Base-by-base conservation (phyloP, 768 basidiomycete genomes). In the Stropharia rugosoannulata region DNA sequence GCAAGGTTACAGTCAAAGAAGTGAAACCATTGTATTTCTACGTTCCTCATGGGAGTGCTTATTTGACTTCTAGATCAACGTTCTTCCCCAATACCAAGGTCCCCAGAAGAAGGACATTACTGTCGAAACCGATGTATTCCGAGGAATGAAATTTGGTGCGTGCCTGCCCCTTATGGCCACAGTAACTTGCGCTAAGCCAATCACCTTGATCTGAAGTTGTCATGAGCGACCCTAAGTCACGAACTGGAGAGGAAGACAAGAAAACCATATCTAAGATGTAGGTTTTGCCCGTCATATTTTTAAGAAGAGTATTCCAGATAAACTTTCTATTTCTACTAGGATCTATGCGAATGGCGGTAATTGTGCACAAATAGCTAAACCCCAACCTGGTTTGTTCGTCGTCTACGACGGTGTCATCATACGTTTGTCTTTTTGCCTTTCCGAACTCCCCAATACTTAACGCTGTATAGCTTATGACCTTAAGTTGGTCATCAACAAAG, bases 141-240 rank as follows among this genome's bases (percentile, higher is more conserved):
- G 82, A 12, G 89, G 80, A 22, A 77, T 87, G 72, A 89, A 79
- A 51, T 96, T 98, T 65, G 85, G 95, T 95, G 50, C 64, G 89
- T 75, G 29, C 11, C 6, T 18, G 25, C n/a, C n/a, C n/a, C n/a
- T n/a, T 54, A 22, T 49, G 22, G 36, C n/a, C 7, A 13, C 49
- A 38, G n/a, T 13, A 15, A 22, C 29, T 48, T 13, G 41, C 10
- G 25, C 25, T 38, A 25, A 15, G 2, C 40, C 50, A n/a, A 18
- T 49, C 27, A 8, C 60, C 49, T 44, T 37, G 52, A 5, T 46
- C 58, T 25, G n/a, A 54, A 93, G 90, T 90, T 68, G 86, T 93
- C 4, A 78, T 85, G 58, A 83, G 88, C 3, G 87, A 92, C 67
- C 87, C 89, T 0, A 87, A 84, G 68, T 91, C 81, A 18, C 79